Conservation (phyloP, 2,329 filamentous ascomycete genomes). For the Colletotrichum navitas region DNA sequence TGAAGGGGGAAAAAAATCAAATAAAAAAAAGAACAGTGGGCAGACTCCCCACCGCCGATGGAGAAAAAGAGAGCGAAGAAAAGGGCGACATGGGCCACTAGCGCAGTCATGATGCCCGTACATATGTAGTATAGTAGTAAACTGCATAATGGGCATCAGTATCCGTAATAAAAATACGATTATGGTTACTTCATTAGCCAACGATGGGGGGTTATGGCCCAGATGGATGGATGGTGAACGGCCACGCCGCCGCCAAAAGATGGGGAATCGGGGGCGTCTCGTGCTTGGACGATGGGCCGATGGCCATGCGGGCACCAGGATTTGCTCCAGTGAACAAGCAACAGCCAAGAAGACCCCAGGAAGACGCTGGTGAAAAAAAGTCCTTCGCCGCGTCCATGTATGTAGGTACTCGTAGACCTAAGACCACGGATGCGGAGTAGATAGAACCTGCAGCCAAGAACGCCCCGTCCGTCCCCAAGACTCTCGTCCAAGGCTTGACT, state of each 20-base stretch:
- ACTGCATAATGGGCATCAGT: too few relatives aligned
- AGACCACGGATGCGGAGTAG: too few relatives aligned
- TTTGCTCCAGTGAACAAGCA: constrained; percentile 3
- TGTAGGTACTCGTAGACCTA: too few relatives aligned
- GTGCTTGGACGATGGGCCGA: not conserved
- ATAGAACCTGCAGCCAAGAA: too few relatives aligned
- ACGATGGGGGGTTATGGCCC: too few relatives aligned
- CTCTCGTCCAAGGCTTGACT: not conserved
- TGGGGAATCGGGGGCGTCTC: not conserved
- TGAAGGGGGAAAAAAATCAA: not conserved
- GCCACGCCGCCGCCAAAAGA: too few relatives aligned
- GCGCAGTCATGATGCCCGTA: too few relatives aligned
- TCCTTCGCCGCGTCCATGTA: not conserved
- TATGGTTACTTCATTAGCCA: too few relatives aligned
- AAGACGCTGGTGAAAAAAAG: not conserved
- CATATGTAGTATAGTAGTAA: too few relatives aligned
- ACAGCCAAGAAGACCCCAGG: not conserved
- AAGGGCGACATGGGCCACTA: not conserved
- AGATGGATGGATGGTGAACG: too few relatives aligned
- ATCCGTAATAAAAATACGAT: not conserved
- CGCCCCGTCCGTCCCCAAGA: not conserved
- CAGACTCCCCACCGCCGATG: not conserved
- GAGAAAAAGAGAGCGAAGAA: constrained; percentile 12
- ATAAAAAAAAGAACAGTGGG: not conserved
- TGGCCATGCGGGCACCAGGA: not conserved